Evolutionary conservation across 768 basidiomycete genomes (phyloP).

Genomic region (Russula foetens): DNA sequence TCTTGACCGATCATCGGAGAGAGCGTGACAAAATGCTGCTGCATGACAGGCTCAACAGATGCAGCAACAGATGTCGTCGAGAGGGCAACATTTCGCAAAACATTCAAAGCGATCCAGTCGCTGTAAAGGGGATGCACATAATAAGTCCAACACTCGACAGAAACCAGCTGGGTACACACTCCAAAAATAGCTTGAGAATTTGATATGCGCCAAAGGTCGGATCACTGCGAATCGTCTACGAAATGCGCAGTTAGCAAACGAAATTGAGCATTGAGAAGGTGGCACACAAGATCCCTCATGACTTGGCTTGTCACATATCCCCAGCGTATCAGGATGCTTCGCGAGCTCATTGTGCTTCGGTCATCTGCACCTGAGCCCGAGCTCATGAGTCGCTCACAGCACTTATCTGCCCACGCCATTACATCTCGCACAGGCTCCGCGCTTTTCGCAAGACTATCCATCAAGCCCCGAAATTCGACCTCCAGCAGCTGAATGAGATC

Average conservation of each 20-base stretch:
- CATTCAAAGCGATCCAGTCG: slow-evolving; percentile 89
- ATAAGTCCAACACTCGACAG: slow-evolving; percentile 17
- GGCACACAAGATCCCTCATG: slow-evolving; percentile 79
- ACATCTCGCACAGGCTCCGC: slow-evolving; percentile 77
- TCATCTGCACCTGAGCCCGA: slow-evolving; percentile 60
- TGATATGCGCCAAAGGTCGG: slow-evolving; percentile 91
- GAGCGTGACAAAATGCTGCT: slow-evolving; percentile 79
- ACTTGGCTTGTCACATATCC: slow-evolving; percentile 90
- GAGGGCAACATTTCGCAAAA: slow-evolving; percentile 76
- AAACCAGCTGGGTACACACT: slow-evolving; percentile 42
- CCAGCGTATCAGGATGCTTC: slow-evolving; percentile 85
- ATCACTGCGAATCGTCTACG: slow-evolving; percentile 83
- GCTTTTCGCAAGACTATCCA: slow-evolving; percentile 65
- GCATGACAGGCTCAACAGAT: slow-evolving; percentile 87
- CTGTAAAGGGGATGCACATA: slow-evolving; percentile 34
- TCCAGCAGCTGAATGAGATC: slow-evolving; percentile 80
- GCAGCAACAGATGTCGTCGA: slow-evolving; percentile 89
- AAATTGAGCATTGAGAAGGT: background rate
- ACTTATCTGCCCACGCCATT: slow-evolving; percentile 89
- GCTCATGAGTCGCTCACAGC: slow-evolving; percentile 78
- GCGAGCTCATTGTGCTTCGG: slow-evolving; percentile 72
- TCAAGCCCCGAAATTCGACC: slow-evolving; percentile 71
- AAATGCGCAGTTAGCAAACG: background rate
- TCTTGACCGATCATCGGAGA: slow-evolving; percentile 90
- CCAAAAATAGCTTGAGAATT: slow-evolving; percentile 83